Conservation (phyloP, 2,329 filamentous ascomycete species). For the Calonectria crousiana region DNA sequence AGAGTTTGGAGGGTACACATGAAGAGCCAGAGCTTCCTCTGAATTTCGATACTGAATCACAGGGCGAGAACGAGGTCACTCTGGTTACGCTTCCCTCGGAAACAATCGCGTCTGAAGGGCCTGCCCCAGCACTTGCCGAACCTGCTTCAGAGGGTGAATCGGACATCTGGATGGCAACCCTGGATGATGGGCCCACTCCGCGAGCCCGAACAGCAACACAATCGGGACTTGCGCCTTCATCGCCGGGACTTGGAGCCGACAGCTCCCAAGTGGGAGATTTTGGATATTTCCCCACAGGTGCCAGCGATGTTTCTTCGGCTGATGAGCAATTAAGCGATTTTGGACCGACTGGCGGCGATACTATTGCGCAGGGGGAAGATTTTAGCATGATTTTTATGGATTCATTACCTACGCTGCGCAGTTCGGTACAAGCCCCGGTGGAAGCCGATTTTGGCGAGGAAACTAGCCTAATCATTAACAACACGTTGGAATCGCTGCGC, state of each 20-base stretch:
- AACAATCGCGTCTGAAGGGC: constrained; percentile 20
- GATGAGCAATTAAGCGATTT: constrained; percentile 44
- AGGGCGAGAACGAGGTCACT: constrained; percentile 44
- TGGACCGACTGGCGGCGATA: constrained; percentile 51
- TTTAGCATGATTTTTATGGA: constrained; percentile 72
- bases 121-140: constrained; percentile 28
- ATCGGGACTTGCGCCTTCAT: constrained; percentile 24
- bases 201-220: constrained; percentile 36
- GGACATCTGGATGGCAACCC: constrained; percentile 61
- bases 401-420: constrained; percentile 61
- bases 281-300: constrained; percentile 44
- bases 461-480: constrained; percentile 68
- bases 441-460: constrained; percentile 65
- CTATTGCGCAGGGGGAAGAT: constrained; percentile 63
- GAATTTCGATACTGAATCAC: constrained; percentile 36
- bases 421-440: constrained; percentile 47
- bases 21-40: constrained; percentile 29
- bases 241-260: constrained; percentile 30
- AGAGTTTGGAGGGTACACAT: constrained; percentile 42
- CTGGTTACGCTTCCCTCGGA: constrained; percentile 42
- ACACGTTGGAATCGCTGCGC: constrained; percentile 64
- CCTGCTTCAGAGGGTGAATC: constrained; percentile 49
- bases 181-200: constrained; percentile 55
- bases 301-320: constrained; percentile 50
- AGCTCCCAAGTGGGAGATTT: constrained; percentile 43